Conservation (phyloP, 805 yeast genomes). For the Candida suzukii region DNA sequence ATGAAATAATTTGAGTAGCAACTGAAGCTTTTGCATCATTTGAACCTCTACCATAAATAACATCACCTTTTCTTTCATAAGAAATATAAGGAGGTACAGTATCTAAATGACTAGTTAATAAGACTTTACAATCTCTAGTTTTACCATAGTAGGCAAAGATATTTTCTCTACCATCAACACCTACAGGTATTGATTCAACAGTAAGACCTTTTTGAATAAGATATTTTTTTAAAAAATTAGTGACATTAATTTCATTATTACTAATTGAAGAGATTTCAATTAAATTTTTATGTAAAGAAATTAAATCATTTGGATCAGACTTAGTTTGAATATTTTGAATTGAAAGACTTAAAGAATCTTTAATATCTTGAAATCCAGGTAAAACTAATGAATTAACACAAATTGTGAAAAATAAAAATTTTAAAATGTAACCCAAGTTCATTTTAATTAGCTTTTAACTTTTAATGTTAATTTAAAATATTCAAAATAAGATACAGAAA, state of each 20-base stretch:
- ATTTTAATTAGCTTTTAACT: no score
- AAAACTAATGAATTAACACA: no score
- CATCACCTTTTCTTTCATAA: slow-evolving; percentile 39
- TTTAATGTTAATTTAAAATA: no score
- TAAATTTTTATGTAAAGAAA: slow-evolving; percentile 27
- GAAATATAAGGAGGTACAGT: slow-evolving; percentile 65
- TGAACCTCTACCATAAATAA: slow-evolving; percentile 60
- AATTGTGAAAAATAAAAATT: no score
- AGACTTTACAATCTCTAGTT: slow-evolving; percentile 36
- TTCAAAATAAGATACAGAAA: no score
- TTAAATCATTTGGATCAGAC: slow-evolving; percentile 5
- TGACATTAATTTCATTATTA: slow-evolving; percentile 29
- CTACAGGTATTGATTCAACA: slow-evolving; percentile 38
- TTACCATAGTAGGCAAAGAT: slow-evolving; percentile 50
- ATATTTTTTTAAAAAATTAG: slow-evolving; percentile 31
- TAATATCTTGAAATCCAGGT: no score
- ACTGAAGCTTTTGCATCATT: slow-evolving; percentile 70
- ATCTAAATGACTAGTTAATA: slow-evolving; percentile 61
- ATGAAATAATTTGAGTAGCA: slow-evolving; percentile 53
- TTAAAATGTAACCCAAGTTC: no score
- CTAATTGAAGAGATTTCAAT: slow-evolving; percentile 30
- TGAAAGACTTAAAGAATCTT: neutral
- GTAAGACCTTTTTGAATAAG: slow-evolving; percentile 39
- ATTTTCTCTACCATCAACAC: slow-evolving; percentile 34
- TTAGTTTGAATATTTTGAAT: neutral